These are phyloP conservation scores for Telfairia occidentalis DNA, from an alignment of 331 rosid species.

Conservation along the genomic window DNA sequence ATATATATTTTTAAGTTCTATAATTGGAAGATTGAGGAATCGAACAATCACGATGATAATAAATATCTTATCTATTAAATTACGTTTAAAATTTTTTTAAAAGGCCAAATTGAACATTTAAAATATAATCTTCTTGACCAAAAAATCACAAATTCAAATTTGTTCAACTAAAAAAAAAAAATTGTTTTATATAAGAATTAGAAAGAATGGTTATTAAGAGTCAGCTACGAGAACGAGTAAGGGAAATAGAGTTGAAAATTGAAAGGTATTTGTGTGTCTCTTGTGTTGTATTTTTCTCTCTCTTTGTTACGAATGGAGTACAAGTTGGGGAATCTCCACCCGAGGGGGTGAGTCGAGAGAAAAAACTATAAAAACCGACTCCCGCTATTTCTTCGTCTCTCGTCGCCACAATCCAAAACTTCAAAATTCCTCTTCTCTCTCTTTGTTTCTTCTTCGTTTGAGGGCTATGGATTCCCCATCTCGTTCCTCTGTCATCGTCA, in stretches of 20 bases:
- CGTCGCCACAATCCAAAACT: conserved; percentile 6
- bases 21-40: too few species aligned
- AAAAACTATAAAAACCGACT: conserved; percentile 37
- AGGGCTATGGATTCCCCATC: conserved; percentile 65
- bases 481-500: conserved; percentile 61
- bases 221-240: too few species aligned
- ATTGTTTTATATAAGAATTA: too few species aligned
- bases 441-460: neutral
- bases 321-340: neutral
- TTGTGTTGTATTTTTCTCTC: neutral
- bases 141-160: too few species aligned
- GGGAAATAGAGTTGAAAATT: neutral
- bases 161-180: too few species aligned
- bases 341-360: neutral
- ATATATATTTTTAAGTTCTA: too few species aligned
- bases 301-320: neutral
- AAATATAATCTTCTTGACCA: too few species aligned
- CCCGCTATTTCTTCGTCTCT: conserved; percentile 43
- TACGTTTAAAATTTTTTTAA: too few species aligned
- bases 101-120: too few species aligned
- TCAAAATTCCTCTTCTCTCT: neutral
- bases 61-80: too few species aligned
- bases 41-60: too few species aligned
- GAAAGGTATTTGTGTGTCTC: neutral
- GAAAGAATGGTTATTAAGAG: too few species aligned